Evolutionary conservation across 1,284 basidiomycete species (phyloP).

Genomic region (Laetiporus sulphureus): DNA sequence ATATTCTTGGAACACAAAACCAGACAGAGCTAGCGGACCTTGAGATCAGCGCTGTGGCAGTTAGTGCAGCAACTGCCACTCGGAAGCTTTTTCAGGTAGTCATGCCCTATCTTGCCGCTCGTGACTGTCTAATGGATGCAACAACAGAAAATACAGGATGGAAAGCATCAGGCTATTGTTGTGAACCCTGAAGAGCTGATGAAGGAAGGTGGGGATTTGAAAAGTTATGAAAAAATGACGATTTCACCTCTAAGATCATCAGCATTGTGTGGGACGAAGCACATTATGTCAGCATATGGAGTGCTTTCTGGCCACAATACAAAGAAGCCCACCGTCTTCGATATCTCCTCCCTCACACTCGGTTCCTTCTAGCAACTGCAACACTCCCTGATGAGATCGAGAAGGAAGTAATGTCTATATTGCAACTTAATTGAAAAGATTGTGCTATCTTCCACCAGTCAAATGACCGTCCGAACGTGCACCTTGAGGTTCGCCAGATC

Average conservation of each 20-base stretch:
- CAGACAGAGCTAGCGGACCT: conserved; percentile 8
- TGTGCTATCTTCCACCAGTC: conserved; percentile 13
- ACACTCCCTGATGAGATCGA: conserved; percentile 26
- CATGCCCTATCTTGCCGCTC: neutral
- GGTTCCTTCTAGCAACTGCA: conserved; percentile 26
- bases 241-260: no score
- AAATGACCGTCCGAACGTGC: conserved; percentile 30
- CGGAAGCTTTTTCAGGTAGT: conserved; percentile 14
- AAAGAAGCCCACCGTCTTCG: conserved; percentile 20
- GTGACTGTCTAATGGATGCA: neutral
- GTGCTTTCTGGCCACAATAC: conserved; percentile 27
- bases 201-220: conserved; percentile 14
- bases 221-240: conserved; percentile 20
- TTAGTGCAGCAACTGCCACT: conserved; percentile 16
- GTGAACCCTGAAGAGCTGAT: conserved; percentile 29
- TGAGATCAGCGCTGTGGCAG: conserved; percentile 16
- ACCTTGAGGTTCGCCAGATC: conserved; percentile 22
- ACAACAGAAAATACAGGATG: conserved; percentile 14
- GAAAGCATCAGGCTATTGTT: conserved; percentile 23
- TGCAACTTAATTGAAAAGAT: conserved; percentile 11
- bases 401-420: conserved; percentile 13
- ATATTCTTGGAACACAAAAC: conserved; percentile 21
- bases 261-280: conserved; percentile 31
- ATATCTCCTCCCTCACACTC: conserved; percentile 20
- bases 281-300: conserved; percentile 32